Conservation (phyloP, 2,329 filamentous ascomycete species). For the Clarireedia homoeocarpa region DNA sequence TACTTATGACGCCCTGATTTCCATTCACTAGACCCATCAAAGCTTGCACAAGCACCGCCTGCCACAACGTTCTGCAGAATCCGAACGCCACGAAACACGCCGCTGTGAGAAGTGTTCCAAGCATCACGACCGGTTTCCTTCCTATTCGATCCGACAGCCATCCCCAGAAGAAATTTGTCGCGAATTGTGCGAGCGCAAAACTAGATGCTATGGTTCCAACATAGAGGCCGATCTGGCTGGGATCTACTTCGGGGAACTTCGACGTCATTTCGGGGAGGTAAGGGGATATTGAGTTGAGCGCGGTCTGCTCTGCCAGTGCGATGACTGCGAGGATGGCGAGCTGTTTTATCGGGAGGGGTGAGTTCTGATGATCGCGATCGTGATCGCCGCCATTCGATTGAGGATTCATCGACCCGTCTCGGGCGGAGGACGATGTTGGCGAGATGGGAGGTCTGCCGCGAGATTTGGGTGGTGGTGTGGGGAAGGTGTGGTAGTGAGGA, state of each 20-base stretch:
- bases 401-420: conserved; percentile 27
- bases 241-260: conserved; percentile 72
- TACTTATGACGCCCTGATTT: conserved; percentile 89
- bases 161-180: conserved; percentile 88
- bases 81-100: conserved; percentile 80
- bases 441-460: conserved; percentile 38
- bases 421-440: conserved; percentile 28
- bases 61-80: conserved; percentile 74
- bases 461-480: conserved; percentile 62
- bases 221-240: conserved; percentile 69
- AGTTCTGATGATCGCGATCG: conserved; percentile 33
- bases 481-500: conserved; percentile 74
- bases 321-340: conserved; percentile 80
- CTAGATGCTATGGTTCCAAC: conserved; percentile 84
- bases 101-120: conserved; percentile 76
- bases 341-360: conserved; percentile 74
- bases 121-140: conserved; percentile 72
- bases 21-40: conserved; percentile 92
- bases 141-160: conserved; percentile 74
- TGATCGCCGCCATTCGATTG: conserved; percentile 27
- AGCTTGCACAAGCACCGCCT: conserved; percentile 77
- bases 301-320: conserved; percentile 88
- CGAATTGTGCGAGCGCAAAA: conserved; percentile 87
- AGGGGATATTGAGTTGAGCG: conserved; percentile 90
- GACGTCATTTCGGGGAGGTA: conserved; percentile 91